Conservation (phyloP, 345 rosid species). For the Boechera retrofracta region DNA sequence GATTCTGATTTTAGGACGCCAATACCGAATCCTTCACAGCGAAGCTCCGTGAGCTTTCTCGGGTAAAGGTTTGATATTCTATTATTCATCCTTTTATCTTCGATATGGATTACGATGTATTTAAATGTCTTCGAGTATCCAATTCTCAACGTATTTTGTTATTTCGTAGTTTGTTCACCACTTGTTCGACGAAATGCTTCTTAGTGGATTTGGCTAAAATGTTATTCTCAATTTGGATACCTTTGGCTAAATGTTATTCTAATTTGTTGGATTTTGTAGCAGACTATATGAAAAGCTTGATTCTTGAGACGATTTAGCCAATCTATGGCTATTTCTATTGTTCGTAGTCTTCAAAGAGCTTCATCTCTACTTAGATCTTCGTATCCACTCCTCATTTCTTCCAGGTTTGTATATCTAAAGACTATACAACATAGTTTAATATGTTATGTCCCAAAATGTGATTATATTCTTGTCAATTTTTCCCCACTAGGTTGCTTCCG, state of each 20-base stretch:
- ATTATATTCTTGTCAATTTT: neutral
- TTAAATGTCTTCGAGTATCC: neutral
- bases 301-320: neutral
- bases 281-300: conserved; percentile 6
- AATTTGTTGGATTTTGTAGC: neutral
- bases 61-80: neutral
- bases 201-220: neutral
- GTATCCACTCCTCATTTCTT: conserved; percentile 31
- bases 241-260: neutral
- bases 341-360: conserved; percentile 44
- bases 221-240: neutral
- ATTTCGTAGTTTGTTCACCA: conserved; percentile 8
- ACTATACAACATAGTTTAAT: neutral
- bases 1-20: neutral
- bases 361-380: conserved; percentile 44
- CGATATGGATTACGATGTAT: neutral
- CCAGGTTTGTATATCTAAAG: conserved; percentile 41
- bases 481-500: conserved; percentile 31
- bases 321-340: conserved; percentile 42
- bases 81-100: neutral
- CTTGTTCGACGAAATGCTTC: conserved; percentile 26
- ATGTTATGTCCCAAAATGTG: neutral
- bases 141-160: neutral
- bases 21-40: neutral
- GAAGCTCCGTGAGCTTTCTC: neutral